Base-by-base conservation (phyloP, 305 asterid species). In the Petunia hybrid region DNA sequence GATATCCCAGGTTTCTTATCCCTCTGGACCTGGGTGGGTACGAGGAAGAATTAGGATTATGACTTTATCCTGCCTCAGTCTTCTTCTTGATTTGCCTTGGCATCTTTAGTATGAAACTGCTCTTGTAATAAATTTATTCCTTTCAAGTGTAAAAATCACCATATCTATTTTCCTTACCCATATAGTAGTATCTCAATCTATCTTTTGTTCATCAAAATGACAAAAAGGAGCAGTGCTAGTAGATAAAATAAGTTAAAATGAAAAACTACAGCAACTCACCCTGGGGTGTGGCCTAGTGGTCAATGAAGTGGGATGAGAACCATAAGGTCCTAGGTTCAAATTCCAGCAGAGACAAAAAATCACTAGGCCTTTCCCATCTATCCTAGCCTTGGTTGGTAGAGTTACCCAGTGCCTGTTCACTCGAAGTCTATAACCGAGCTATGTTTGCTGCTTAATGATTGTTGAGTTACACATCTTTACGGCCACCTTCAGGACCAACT, bases 1-100 rank as follows among this genome's bases (percentile, higher is more conserved):
- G 48, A 41, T 67, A 67, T 7, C 74, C 10, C 74, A 67, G 36
- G 74, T 14, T 40, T 41, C 55, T 6, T 67, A 41, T 67, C 74
- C 55, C 55, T 67, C 74, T 16, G 40, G 38, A 63, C 69, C 8
- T 63, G 69, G 74, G 55, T 67, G n/a, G 38, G n/a, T 40, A 67
- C 41, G 36, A 41, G 53, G 6, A 67, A 67, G 12, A 53, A 41
- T 6, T 67, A 67, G 2, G 8, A 40, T 67, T 67, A 13, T 66
- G 55, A 14, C 74, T 67, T 67, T 67, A 41, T 3, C 38, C 38
- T 41, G 74, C 53, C 8, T 67, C 74, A 67, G 53, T n/a, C 62
- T 57, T 57, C 35, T n/a, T 57, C n/a, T 57, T 48, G 2, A 57
- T 57, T 57, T 57, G 8, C 62, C 62, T 14, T 57, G 63, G 63